phyloP scores from a whole-genome alignment of 2,329 filamentous ascomycete species.

The Monosporascus sp. region DNA sequence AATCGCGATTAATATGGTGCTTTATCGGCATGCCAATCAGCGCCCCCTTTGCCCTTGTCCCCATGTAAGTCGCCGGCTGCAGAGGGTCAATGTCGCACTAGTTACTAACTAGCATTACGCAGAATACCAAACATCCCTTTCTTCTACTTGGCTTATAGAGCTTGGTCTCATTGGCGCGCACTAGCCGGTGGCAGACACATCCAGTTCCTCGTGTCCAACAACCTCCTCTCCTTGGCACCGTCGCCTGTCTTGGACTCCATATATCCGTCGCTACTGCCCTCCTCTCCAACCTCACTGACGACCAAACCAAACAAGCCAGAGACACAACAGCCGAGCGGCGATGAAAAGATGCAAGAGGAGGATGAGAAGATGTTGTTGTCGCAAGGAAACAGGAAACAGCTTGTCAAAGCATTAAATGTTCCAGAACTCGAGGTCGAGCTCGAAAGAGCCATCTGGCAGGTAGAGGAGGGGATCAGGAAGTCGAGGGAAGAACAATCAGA shows the following conservation, averaged over 20 bases:
- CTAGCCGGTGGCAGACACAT: conserved; percentile 79
- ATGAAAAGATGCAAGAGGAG: conserved; percentile 7
- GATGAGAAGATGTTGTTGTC: conserved; percentile 46
- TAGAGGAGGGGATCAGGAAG: conserved; percentile 46
- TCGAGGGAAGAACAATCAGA: conserved; percentile 17
- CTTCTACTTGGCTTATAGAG: conserved; percentile 89
- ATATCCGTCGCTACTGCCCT: conserved; percentile 45
- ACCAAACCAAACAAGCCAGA: conserved; percentile 19
- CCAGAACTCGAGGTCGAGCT: conserved; percentile 68
- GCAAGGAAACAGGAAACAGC: conserved; percentile 47
- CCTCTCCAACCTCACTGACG: conserved; percentile 19
- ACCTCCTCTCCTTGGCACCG: conserved; percentile 61
- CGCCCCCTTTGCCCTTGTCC: conserved; percentile 75
- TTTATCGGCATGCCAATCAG: conserved; percentile 77
- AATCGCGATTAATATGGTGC: conserved; percentile 72
- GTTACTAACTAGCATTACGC: conserved; percentile 9
- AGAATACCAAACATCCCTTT: conserved; percentile 93
- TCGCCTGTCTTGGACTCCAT: conserved; percentile 67
- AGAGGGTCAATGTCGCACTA: background rate
- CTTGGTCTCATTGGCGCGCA: conserved; percentile 89
- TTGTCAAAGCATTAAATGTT: conserved; percentile 58
- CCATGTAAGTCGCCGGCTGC: conserved; percentile 58
- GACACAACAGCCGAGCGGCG: conserved; percentile 12
- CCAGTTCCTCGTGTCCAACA: conserved; percentile 71
- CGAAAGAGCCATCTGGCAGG: conserved; percentile 71